These are phyloP conservation scores for Eremomyces bilateralis DNA, from an alignment of 495 filamentous ascomycete genomes.

Conservation along the genomic window DNA sequence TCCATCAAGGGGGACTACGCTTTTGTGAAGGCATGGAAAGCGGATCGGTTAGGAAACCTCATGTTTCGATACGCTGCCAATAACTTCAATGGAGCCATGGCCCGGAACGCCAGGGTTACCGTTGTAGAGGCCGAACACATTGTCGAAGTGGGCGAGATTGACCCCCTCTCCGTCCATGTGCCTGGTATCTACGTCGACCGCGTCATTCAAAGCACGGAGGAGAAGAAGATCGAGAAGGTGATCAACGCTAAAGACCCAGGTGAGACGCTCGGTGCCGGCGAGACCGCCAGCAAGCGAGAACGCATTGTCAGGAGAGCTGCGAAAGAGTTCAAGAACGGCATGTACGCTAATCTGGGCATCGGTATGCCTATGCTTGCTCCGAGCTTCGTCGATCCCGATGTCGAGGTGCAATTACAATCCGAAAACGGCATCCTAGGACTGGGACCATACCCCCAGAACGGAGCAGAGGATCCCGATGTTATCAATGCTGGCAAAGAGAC, in stretches of 20 bases:
- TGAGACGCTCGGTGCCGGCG: slow-evolving; percentile 12
- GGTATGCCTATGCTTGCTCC: slow-evolving; percentile 39
- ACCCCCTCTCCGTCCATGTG: slow-evolving; percentile 34
- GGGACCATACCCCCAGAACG: slow-evolving; percentile 35
- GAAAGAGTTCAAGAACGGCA: slow-evolving; percentile 40
- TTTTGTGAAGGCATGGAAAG: slow-evolving; percentile 40
- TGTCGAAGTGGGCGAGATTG: slow-evolving; percentile 34
- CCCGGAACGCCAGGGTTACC: slow-evolving; percentile 30
- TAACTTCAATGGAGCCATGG: slow-evolving; percentile 41
- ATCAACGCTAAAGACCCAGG: slow-evolving; percentile 23
- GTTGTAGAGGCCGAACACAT: slow-evolving; percentile 52
- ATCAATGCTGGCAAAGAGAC: slow-evolving; percentile 44
- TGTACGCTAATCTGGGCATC: slow-evolving; percentile 45
- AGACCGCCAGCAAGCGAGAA: slow-evolving; percentile 24
- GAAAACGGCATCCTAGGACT: slow-evolving; percentile 41
- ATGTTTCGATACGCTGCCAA: slow-evolving; percentile 28
- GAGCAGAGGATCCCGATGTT: slow-evolving; percentile 33
- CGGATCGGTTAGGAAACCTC: slow-evolving; percentile 40
- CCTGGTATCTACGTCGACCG: slow-evolving; percentile 43
- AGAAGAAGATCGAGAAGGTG: slow-evolving; percentile 32
- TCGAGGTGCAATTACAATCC: slow-evolving; percentile 29
- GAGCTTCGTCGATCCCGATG: slow-evolving; percentile 27
- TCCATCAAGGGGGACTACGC: slow-evolving; percentile 41
- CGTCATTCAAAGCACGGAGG: slow-evolving; percentile 33
- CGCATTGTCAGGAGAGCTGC: slow-evolving; percentile 37